A percentile compares a stretch with the other conserved stretches of the same genome.
Evolutionary conservation across 2,329 filamentous ascomycete species (phyloP).

Genomic region (Clarireedia hainanense): DNA sequence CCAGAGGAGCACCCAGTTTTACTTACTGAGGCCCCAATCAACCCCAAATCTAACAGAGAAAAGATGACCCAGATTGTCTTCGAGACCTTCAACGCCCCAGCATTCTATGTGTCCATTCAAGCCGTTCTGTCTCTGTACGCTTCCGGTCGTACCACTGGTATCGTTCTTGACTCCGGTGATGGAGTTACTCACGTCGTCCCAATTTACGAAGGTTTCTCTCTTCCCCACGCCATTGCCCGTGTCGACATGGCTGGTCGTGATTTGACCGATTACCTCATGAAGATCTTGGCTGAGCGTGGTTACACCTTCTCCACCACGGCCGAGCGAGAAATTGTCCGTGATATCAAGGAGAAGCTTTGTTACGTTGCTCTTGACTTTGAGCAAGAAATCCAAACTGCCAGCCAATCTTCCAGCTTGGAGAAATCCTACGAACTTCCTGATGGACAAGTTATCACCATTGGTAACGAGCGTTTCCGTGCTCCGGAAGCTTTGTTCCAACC

Average conservation of each 20-base stretch:
- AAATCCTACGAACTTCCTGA: constrained; percentile 99
- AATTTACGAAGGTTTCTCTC: constrained; percentile 99
- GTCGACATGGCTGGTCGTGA: constrained; percentile 99
- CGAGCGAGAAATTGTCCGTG: constrained; percentile 99
- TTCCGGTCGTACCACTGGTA: constrained; percentile 99
- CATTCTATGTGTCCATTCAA: constrained; percentile 99
- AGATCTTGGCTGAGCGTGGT: constrained; percentile 98
- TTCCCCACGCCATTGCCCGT: constrained; percentile 99
- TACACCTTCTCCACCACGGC: constrained; percentile 99
- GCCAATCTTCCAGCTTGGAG: constrained; percentile 97
- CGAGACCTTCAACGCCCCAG: constrained; percentile 99
- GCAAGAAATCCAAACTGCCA: constrained; percentile 99
- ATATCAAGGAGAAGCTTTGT: constrained; percentile 99
- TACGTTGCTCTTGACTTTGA: constrained; percentile 99
- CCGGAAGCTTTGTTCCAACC: constrained; percentile 99
- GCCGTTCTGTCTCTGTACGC: constrained; percentile 98
- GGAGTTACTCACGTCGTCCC: constrained; percentile 99
- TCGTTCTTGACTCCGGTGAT: constrained; percentile 99
- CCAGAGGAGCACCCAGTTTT: constrained; percentile 99
- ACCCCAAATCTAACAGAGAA: constrained; percentile 99
- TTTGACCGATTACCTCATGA: constrained; percentile 99
- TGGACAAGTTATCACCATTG: constrained; percentile 98
- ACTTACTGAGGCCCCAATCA: constrained; percentile 98
- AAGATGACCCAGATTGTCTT: constrained; percentile 99
- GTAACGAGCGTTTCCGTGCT: constrained; percentile 99